Evolutionary conservation across 2,329 filamentous ascomycete genomes (phyloP), one percentile per base, ranked within the genome.

Genomic region (Penicillium rolfsii): DNA sequence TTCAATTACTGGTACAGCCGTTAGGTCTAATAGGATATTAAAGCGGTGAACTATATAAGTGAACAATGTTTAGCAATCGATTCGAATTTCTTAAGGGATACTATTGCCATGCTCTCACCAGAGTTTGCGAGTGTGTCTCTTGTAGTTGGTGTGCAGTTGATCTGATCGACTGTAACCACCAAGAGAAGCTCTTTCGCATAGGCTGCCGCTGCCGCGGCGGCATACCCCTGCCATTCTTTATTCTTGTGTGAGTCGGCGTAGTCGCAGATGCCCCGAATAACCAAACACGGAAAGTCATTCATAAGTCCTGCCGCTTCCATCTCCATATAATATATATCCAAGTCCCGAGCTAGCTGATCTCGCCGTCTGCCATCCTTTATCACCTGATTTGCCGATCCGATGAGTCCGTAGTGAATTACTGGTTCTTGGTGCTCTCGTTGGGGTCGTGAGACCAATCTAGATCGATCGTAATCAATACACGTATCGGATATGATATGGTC

Each of bases 401-500:
- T 19, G 5, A 19, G 38, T 40, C 38, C 38, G 38, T 40, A 40
- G 38, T 40, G 38, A 8, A 40, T 19, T 1, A 40, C 6, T n/a
- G 38, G 38, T 8, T 40, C 38, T 40, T 40, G 38, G 38, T 40
- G 38, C 5, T 19, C 38, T 40, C 38, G 38, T 40, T n/a, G 16
- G 38, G 38, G 2, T 40, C 38, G 16, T 40, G n/a, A 40, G 19
- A 1, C n/a, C 3, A 40, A 7, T 8, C 8, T 40, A 8, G 38
- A 40, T 40, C 38, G 16, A 8, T 40, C 41, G 22, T 19, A 64
- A 69, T 55, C 53, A 59, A n/a, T 52, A 69, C 24, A 55, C 59
- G 28, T 48, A 56, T n/a, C 19, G n/a, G 35, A 65, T 61, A 30
- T 46, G 63, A 45, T n/a, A 64, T 55, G 64, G 60, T 57, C 59